These are phyloP conservation scores for Aspergillus pseudotamarii DNA, from an alignment of 2,329 filamentous ascomycete species.

Conservation along the genomic window DNA sequence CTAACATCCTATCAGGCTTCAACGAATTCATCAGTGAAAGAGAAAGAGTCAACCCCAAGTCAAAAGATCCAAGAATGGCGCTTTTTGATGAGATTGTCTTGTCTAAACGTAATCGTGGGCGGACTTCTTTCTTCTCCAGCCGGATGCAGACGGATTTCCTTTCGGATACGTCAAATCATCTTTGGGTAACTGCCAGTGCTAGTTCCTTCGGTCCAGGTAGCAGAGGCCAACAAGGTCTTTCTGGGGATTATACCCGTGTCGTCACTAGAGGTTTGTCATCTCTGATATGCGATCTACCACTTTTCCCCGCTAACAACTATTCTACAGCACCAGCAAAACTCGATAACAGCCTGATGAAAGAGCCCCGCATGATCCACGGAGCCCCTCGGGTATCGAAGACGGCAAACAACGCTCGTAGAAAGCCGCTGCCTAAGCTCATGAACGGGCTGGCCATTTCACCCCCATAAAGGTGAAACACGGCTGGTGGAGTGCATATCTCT, in stretches of 20 bases:
- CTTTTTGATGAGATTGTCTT: constrained; percentile 68
- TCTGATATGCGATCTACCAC: not conserved
- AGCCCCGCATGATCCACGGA: constrained; percentile 86
- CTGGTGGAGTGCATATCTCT: constrained; percentile 22
- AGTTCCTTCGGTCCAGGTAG: constrained; percentile 58
- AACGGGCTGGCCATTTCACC: constrained; percentile 43
- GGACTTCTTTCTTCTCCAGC: constrained; percentile 58
- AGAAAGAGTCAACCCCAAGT: constrained; percentile 54
- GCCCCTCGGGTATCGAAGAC: constrained; percentile 65
- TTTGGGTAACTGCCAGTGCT: constrained; percentile 65
- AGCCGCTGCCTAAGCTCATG: constrained; percentile 48
- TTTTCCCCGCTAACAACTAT: constrained; percentile 39
- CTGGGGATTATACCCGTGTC: constrained; percentile 56
- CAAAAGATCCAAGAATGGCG: constrained; percentile 59
- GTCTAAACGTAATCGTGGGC: constrained; percentile 65
- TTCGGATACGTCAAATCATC: constrained; percentile 64
- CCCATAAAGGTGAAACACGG: constrained; percentile 21
- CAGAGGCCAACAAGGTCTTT: constrained; percentile 46
- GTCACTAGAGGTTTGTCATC: constrained; percentile 51
- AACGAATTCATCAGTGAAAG: constrained; percentile 68
- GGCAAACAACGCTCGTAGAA: constrained; percentile 45
- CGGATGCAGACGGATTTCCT: constrained; percentile 57
- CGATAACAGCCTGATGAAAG: constrained; percentile 85
- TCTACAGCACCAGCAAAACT: constrained; percentile 76
- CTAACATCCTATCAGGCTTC: constrained; percentile 48